phyloP scores from a whole-genome alignment of 495 filamentous ascomycete species.

The Chaetomidium leptoderma region DNA sequence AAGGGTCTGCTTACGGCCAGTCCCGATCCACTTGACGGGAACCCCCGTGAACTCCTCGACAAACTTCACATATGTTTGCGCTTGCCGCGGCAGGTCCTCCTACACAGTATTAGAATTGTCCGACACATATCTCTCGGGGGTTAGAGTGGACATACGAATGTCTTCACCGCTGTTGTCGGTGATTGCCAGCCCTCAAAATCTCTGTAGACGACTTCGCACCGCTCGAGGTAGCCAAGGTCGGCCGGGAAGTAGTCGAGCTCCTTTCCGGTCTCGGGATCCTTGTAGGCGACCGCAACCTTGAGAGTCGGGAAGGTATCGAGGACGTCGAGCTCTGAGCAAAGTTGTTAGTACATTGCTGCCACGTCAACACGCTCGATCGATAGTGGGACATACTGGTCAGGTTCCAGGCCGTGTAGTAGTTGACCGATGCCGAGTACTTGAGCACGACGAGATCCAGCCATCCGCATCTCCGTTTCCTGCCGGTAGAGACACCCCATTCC shows the following conservation, averaged over 20 bases:
- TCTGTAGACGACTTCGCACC: slow-evolving; percentile 61
- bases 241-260: slow-evolving; percentile 39
- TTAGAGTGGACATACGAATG: slow-evolving; percentile 19
- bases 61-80: slow-evolving; percentile 69
- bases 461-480: slow-evolving; percentile 76
- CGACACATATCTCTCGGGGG: background rate
- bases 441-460: slow-evolving; percentile 89
- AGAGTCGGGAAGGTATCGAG: slow-evolving; percentile 79
- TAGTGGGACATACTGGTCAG: slow-evolving; percentile 55
- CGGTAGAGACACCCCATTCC: slow-evolving; percentile 74
- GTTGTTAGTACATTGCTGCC: slow-evolving; percentile 8
- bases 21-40: slow-evolving; percentile 71
- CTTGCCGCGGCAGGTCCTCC: slow-evolving; percentile 69
- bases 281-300: slow-evolving; percentile 73
- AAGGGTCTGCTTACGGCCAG: slow-evolving; percentile 49
- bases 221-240: slow-evolving; percentile 32
- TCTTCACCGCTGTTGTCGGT: slow-evolving; percentile 50
- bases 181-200: slow-evolving; percentile 75
- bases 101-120: slow-evolving; percentile 32
- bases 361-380: slow-evolving; percentile 26
- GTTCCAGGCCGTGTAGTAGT: slow-evolving; percentile 75
- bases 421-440: slow-evolving; percentile 66
- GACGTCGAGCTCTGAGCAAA: slow-evolving; percentile 66
- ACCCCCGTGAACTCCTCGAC: slow-evolving; percentile 68
- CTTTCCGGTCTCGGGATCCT: slow-evolving; percentile 41